A percentile compares a stretch with the other conserved stretches of the same genome.
These are phyloP conservation scores for Mycena kentingensis DNA, from an alignment of 768 basidiomycete genomes.

Conservation along the genomic window DNA sequence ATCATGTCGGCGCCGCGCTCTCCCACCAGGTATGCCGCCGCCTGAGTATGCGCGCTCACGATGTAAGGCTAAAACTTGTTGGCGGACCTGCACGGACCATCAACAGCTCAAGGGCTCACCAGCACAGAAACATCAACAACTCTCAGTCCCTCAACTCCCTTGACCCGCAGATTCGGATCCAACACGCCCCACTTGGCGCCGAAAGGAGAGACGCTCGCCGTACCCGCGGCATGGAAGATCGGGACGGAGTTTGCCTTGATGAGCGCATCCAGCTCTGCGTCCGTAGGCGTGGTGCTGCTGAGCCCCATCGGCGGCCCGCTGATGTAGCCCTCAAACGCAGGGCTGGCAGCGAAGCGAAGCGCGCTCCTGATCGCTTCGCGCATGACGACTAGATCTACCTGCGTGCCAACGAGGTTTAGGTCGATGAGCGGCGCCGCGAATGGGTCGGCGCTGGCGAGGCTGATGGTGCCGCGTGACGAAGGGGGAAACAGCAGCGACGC, in stretches of 20 bases:
- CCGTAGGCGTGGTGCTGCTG: conserved; percentile 12
- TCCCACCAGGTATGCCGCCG: conserved; percentile 25
- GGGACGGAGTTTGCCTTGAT: conserved; percentile 25
- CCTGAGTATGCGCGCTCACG: conserved; percentile 28
- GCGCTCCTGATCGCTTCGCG: conserved; percentile 25
- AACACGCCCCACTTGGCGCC: conserved; percentile 32
- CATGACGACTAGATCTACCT: conserved; percentile 28
- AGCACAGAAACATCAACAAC: conserved; percentile 41
- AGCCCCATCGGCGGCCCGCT: conserved; percentile 1
- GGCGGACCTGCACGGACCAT: neutral
- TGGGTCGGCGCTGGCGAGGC: conserved; percentile 39
- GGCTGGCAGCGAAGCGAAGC: conserved; percentile 18
- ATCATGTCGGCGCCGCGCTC: conserved; percentile 31
- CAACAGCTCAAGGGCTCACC: conserved; percentile 24
- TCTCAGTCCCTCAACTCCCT: conserved; percentile 36
- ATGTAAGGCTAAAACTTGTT: conserved; percentile 22
- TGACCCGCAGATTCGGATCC: conserved; percentile 36
- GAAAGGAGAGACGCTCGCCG: conserved; percentile 32
- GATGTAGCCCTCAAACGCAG: conserved; percentile 28
- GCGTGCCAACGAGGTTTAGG: conserved; percentile 40
- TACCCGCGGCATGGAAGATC: conserved; percentile 34
- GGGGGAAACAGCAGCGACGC: conserved; percentile 2
- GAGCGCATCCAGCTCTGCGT: conserved; percentile 30
- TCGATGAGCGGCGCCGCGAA: conserved; percentile 48
- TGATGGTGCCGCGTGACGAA: conserved; percentile 32